Conservation (phyloP, 1,284 basidiomycete species). For the Grifola frondosa region DNA sequence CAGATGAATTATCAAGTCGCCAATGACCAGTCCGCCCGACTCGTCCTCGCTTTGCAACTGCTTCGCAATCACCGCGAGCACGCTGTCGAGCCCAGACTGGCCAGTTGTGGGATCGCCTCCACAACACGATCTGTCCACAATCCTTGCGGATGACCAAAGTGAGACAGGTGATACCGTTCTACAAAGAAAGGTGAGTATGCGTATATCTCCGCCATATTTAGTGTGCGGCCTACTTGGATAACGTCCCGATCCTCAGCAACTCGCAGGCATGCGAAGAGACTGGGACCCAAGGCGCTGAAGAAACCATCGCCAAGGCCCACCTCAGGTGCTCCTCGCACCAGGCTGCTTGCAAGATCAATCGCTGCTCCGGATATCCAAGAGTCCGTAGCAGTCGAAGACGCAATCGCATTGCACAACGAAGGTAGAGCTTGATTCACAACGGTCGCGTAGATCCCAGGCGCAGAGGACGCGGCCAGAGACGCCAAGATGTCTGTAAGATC, state of each 20-base stretch:
- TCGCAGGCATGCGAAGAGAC: conserved; percentile 68
- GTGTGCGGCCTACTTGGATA: conserved; percentile 75
- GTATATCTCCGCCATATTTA: too few relatives aligned
- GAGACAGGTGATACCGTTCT: conserved; percentile 84
- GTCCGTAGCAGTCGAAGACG: conserved; percentile 56
- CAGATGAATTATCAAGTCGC: conserved; percentile 92
- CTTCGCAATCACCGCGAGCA: conserved; percentile 74
- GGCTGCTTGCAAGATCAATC: conserved; percentile 75
- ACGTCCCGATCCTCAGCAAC: conserved; percentile 81
- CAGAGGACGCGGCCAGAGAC: conserved; percentile 61
- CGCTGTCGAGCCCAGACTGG: conserved; percentile 71
- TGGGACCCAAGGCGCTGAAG: conserved; percentile 71
- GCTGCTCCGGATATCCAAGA: conserved; percentile 76
- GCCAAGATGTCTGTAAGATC: conserved; percentile 82
- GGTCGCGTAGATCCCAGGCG: conserved; percentile 62
- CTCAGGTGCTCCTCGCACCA: conserved; percentile 66
- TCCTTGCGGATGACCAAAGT: conserved; percentile 89
- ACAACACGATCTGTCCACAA: conserved; percentile 73
- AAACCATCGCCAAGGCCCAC: conserved; percentile 75
- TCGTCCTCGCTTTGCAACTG: conserved; percentile 78
- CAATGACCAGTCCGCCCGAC: conserved; percentile 88
- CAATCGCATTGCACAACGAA: conserved; percentile 65
- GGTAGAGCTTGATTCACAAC: conserved; percentile 78
- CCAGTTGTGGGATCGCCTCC: conserved; percentile 64
- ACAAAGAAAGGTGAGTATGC: conserved; percentile 1